phyloP scores from a whole-genome alignment of 768 basidiomycete species.

The Pholiota molesta region DNA sequence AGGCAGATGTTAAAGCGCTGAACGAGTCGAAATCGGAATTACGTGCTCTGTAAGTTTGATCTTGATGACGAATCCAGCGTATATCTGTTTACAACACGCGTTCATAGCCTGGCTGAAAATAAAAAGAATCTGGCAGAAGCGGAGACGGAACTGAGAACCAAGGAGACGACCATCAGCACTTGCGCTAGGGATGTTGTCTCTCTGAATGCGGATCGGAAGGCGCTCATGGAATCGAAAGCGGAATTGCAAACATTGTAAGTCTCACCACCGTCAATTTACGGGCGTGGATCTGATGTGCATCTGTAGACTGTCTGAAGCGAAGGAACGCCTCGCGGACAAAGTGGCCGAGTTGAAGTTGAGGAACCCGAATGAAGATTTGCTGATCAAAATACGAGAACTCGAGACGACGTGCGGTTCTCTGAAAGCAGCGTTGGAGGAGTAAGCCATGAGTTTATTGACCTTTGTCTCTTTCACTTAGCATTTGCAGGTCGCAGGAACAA shows the following conservation, averaged over 20 bases:
- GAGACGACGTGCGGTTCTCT: conserved; percentile 8
- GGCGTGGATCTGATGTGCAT: background rate
- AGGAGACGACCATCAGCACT: conserved; percentile 8
- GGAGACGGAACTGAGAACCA: conserved; percentile 21
- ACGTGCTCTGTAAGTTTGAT: conserved; percentile 24
- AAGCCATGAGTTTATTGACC: background rate
- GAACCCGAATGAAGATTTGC: conserved; percentile 17
- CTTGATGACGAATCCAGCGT: background rate
- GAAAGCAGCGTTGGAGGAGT: conserved; percentile 13
- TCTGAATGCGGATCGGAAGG: background rate
- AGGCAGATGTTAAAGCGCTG: conserved; percentile 22
- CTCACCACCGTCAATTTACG: background rate
- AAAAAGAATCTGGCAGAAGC: conserved; percentile 24
- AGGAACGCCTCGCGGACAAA: conserved; percentile 16
- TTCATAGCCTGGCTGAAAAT: conserved; percentile 26
- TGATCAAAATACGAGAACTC: conserved; percentile 7
- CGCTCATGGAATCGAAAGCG: background rate
- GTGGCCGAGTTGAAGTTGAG: conserved; percentile 11
- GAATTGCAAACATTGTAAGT: conserved; percentile 1
- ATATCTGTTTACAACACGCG: background rate
- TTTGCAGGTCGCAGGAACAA: conserved; percentile 10
- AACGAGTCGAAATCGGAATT: conserved; percentile 32
- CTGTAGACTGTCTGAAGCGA: conserved; percentile 3
- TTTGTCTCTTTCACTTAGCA: background rate
- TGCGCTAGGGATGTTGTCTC: background rate